phyloP scores from a whole-genome alignment of 1,284 basidiomycete species.

The Erythrobasidium hasegawianum region DNA sequence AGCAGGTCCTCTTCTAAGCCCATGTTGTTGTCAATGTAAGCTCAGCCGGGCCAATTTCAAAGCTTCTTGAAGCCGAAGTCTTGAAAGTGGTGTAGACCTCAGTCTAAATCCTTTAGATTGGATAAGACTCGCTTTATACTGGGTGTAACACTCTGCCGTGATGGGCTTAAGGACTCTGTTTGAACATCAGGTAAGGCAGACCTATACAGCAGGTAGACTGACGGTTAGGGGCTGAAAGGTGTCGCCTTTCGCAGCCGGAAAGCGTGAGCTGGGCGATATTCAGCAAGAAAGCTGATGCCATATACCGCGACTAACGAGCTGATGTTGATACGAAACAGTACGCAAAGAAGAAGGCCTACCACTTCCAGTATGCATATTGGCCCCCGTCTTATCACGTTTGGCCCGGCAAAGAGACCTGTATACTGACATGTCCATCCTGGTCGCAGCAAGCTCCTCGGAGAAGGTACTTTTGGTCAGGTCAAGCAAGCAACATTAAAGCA shows the following conservation, averaged over 20 bases:
- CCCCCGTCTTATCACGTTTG: not conserved
- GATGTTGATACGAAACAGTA: conserved; percentile 15
- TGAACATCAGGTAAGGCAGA: not conserved
- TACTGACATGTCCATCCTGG: not conserved
- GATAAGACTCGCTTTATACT: not conserved
- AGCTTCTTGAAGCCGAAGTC: too few relatives aligned
- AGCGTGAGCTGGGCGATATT: too few relatives aligned
- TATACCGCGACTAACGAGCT: not conserved
- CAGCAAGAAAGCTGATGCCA: not conserved
- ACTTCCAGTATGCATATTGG: conserved; percentile 30
- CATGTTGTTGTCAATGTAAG: too few relatives aligned
- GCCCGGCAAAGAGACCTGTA: not conserved
- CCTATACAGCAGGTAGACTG: too few relatives aligned
- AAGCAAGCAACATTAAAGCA: conserved; percentile 55
- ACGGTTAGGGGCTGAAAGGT: not conserved
- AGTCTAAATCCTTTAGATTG: too few relatives aligned
- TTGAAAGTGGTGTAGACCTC: not conserved
- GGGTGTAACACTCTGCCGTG: not conserved
- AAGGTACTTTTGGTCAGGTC: conserved; percentile 37
- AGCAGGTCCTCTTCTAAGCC: conserved; percentile 77
- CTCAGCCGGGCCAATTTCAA: too few relatives aligned
- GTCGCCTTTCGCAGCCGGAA: not conserved
- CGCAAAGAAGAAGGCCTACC: conserved; percentile 33
- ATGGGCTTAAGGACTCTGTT: not conserved
- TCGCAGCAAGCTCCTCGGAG: conserved; percentile 57